Conservation (phyloP, 208 protist genomes). For the Kentomonas sorsogonicus region DNA sequence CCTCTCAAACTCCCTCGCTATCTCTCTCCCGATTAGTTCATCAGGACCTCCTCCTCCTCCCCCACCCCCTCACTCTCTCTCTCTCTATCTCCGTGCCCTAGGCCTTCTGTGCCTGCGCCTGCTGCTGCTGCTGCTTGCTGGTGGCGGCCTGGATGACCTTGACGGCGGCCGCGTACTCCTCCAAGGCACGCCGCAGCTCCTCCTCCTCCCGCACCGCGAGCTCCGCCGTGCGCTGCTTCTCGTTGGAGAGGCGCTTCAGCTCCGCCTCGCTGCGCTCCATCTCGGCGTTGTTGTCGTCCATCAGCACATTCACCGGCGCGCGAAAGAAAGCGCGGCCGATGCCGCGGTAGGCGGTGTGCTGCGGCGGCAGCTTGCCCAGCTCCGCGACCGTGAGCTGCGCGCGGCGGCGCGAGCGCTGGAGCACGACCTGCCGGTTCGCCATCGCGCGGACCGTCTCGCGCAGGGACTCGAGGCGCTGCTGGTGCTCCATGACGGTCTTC, state of each 20-base stretch:
- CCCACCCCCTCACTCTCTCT: neutral
- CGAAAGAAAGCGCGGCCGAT: slow-evolving; percentile 80
- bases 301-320: slow-evolving; percentile 52
- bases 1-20: neutral
- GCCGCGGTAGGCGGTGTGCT: slow-evolving; percentile 74
- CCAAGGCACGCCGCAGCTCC: slow-evolving; percentile 56
- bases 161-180: slow-evolving; percentile 52
- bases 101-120: slow-evolving; percentile 7
- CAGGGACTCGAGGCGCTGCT: slow-evolving; percentile 76
- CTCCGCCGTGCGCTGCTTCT: slow-evolving; percentile 82
- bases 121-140: slow-evolving; percentile 22
- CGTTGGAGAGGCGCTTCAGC: slow-evolving; percentile 53
- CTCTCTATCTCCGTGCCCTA: neutral
- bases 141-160: slow-evolving; percentile 45
- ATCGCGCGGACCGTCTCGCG: slow-evolving; percentile 74
- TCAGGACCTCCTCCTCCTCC: neutral
- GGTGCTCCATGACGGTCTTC: slow-evolving; percentile 74
- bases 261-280: slow-evolving; percentile 76
- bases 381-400: slow-evolving; percentile 74
- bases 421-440: slow-evolving; percentile 67
- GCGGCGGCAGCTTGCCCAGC: slow-evolving; percentile 54
- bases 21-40: neutral
- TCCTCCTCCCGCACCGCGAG: slow-evolving; percentile 64
- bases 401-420: slow-evolving; percentile 60
- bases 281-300: slow-evolving; percentile 57